Evolutionary conservation across 495 filamentous ascomycete genomes (phyloP).

Genomic region (Annulohypoxylon stygium): DNA sequence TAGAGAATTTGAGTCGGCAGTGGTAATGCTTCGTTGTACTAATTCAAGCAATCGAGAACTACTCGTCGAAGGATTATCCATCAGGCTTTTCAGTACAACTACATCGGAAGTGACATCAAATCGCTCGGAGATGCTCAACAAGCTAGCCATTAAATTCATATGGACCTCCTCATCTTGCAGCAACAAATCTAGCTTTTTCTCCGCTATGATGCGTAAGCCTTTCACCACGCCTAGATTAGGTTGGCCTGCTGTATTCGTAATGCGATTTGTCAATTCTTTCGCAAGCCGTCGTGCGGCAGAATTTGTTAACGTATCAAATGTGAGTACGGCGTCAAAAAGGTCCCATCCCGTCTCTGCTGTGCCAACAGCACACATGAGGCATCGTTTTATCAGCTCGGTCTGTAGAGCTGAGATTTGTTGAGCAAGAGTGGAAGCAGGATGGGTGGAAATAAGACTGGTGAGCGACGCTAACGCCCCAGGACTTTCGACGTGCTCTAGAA

Average conservation of each 20-base stretch:
- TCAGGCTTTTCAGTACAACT: conserved; percentile 45
- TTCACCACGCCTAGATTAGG: conserved; percentile 48
- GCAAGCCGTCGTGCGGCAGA: conserved; percentile 46
- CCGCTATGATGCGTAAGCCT: conserved; percentile 57
- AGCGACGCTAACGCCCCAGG: conserved; percentile 49
- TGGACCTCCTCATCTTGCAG: conserved; percentile 51
- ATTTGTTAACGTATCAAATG: conserved; percentile 50
- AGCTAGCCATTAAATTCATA: conserved; percentile 57
- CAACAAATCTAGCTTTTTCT: conserved; percentile 53
- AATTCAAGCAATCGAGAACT: conserved; percentile 53
- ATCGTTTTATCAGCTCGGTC: conserved; percentile 53
- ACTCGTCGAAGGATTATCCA: conserved; percentile 52
- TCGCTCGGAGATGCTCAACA: conserved; percentile 61
- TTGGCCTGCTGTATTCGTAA: conserved; percentile 39
- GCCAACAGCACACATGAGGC: conserved; percentile 50
- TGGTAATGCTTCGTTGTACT: conserved; percentile 59
- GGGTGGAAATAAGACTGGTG: conserved; percentile 56
- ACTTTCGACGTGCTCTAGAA: conserved; percentile 46
- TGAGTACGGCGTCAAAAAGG: conserved; percentile 58
- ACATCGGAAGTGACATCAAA: conserved; percentile 53
- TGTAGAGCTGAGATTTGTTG: conserved; percentile 54
- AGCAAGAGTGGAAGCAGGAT: conserved; percentile 46
- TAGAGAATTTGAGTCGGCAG: conserved; percentile 56
- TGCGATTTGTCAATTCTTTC: conserved; percentile 42
- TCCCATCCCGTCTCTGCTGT: conserved; percentile 45